Evolutionary conservation across 495 filamentous ascomycete genomes (phyloP).

Genomic region (Parachaetomium inaequale): DNA sequence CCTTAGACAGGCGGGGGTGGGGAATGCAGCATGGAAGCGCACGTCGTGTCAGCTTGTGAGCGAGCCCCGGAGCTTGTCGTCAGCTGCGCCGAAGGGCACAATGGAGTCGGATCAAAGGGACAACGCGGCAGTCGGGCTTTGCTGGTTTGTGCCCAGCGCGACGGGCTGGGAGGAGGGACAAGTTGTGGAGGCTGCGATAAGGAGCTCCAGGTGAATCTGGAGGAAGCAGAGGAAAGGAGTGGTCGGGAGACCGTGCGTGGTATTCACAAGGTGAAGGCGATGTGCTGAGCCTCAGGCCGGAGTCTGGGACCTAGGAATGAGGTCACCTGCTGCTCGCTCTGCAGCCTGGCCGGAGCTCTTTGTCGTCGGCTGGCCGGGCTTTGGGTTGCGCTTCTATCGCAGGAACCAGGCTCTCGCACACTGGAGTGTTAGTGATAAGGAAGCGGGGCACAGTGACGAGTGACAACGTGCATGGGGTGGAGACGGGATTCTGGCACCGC

Average conservation of each 20-base stretch:
- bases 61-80: constrained; percentile 16
- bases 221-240: neutral
- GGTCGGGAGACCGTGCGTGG: neutral
- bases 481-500: neutral
- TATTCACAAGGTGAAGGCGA: neutral
- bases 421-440: constrained; percentile 3
- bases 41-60: constrained; percentile 27
- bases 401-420: neutral
- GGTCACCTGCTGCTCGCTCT: constrained; percentile 20
- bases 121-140: neutral
- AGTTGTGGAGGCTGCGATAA: neutral
- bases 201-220: neutral
- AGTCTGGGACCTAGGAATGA: constrained; percentile 18
- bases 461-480: neutral
- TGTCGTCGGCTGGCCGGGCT: neutral
- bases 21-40: constrained; percentile 14
- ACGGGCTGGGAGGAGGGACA: neutral
- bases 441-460: neutral
- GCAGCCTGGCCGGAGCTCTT: constrained; percentile 8
- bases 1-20: constrained; percentile 26
- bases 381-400: constrained; percentile 19
- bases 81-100: constrained; percentile 9
- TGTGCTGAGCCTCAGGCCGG: constrained; percentile 15
- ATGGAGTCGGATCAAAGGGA: constrained; percentile 4
- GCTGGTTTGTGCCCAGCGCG: neutral